Evolutionary conservation across 768 basidiomycete species (phyloP).

Genomic region (Nevesoporus exiguus): DNA sequence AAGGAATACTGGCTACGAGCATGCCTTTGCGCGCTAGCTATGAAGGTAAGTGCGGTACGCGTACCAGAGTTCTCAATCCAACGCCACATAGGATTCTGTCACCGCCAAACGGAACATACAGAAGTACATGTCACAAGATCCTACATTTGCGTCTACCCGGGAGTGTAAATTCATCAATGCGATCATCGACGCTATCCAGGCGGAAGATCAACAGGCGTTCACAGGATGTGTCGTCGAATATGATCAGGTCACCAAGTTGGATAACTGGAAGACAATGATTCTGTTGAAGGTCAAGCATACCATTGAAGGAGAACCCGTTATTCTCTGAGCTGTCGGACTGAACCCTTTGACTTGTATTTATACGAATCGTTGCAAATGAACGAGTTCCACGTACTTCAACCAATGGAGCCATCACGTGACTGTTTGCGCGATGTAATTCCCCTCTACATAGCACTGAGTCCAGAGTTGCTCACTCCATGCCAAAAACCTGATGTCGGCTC

Average conservation of each 20-base stretch:
- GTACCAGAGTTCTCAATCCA: not conserved
- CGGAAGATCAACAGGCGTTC: conserved; percentile 68
- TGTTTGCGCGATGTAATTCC: not conserved
- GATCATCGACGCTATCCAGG: conserved; percentile 74
- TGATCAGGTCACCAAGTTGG: conserved; percentile 88
- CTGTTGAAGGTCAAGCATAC: conserved; percentile 86
- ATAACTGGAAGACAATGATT: conserved; percentile 94
- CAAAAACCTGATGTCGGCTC: conserved; percentile 36
- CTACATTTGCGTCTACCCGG: conserved; percentile 81
- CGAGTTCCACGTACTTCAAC: conserved; percentile 19
- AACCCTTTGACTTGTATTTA: not conserved
- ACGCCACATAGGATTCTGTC: conserved; percentile 66
- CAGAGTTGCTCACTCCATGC: conserved; percentile 9
- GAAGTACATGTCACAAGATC: conserved; percentile 78
- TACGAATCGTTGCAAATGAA: not conserved
- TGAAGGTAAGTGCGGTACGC: conserved; percentile 56
- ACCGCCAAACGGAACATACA: conserved; percentile 76
- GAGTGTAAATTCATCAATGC: conserved; percentile 86
- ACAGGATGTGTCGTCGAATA: conserved; percentile 87
- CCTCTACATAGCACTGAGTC: no score
- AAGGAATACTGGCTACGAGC: conserved; percentile 96
- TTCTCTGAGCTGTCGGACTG: conserved; percentile 21
- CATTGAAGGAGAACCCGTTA: conserved; percentile 55
- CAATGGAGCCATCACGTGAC: conserved; percentile 23
- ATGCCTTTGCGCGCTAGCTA: conserved; percentile 83